Conservation (phyloP, 2,329 filamentous ascomycete genomes). For the Dryadomyces quercivorus region DNA sequence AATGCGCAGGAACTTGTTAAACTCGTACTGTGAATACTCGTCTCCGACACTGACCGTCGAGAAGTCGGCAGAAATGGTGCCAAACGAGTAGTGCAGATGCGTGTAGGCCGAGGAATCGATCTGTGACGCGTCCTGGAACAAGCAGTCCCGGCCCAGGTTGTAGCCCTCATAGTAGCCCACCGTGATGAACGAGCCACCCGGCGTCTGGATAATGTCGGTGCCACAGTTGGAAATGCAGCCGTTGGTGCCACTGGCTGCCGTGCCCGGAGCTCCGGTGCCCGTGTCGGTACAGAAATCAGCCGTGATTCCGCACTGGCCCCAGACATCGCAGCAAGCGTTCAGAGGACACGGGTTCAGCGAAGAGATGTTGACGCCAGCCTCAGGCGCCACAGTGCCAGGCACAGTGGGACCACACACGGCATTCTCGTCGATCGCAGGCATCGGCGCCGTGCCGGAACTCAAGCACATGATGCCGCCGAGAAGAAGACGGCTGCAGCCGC, state of each 20-base stretch:
- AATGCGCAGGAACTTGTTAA: conserved; percentile 16
- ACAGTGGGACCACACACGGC: conserved; percentile 23
- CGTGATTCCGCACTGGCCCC: conserved; percentile 32
- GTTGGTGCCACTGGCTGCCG: conserved; percentile 17
- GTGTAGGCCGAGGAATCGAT: conserved; percentile 15
- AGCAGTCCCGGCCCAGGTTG: conserved; percentile 19
- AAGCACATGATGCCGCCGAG: conserved; percentile 20
- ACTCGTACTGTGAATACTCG: conserved; percentile 15
- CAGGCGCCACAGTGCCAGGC: conserved; percentile 15
- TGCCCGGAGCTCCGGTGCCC: conserved; percentile 15
- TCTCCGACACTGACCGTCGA: conserved; percentile 13
- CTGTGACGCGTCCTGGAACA: conserved; percentile 15
- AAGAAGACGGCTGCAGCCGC: conserved; percentile 19
- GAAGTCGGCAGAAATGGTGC: conserved; percentile 12
- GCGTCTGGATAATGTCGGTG: conserved; percentile 17
- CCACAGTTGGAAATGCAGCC: conserved; percentile 30
- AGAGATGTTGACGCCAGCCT: conserved; percentile 10
- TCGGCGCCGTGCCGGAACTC: conserved; percentile 20
- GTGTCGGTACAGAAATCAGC: conserved; percentile 26
- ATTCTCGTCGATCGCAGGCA: conserved; percentile 19
- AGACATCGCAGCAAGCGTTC: conserved; percentile 19
- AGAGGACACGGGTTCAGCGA: conserved; percentile 19
- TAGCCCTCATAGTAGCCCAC: conserved; percentile 26
- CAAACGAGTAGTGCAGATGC: conserved; percentile 23
- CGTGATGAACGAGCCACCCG: neutral